Base-by-base conservation (phyloP, 495 filamentous ascomycete species). In the Penicillium fimorum region DNA sequence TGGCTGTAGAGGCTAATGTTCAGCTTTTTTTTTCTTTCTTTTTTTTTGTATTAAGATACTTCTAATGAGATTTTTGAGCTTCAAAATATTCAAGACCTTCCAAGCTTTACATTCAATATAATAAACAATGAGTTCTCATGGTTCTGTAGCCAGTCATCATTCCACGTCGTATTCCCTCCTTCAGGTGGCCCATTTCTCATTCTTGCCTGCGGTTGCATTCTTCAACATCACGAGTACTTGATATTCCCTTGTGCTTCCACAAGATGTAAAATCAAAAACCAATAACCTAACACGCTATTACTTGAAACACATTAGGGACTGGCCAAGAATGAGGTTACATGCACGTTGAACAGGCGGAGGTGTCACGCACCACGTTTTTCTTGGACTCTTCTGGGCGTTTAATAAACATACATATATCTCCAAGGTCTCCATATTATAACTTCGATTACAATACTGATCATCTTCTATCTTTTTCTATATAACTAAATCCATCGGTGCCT, bases 321-420 rank as follows among this genome's bases (percentile, higher is more conserved):
- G 35, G 35, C 35, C 15, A 17, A 38, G 5, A 17, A 38, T 38
- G 35, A 37, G 33, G 35, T 38, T 38, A 38, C 35, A 38, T 38
- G 35, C 35, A 65, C 55, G 52, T 49, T 58, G 57, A 41, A 56
- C 64, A 62, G 58, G 57, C 48, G 54, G 48, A 55, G 40, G n/a
- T 55, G 62, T 67, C 65, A 67, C 57, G 59, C 54, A 50, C 43
- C 45, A 50, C 27, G 9, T 37, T 37, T 37, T 52, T 20, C 33
- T 38, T 37, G n/a, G 35, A 9, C 7, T 6, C n/a, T 32, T 29
- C 25, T 47, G 44, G 25, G 0, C 15, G 17, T n/a, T 8, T 38
- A 17, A 25, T 13, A 11, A 17, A 10, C 15, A 48, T 35, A 48
- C 15, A 48, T 30, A 48, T 47, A 27, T 27, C 25, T 20, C 9